phyloP scores from a whole-genome alignment of 1,284 basidiomycete species.

The Cutaneotrichosporon cutaneum region DNA sequence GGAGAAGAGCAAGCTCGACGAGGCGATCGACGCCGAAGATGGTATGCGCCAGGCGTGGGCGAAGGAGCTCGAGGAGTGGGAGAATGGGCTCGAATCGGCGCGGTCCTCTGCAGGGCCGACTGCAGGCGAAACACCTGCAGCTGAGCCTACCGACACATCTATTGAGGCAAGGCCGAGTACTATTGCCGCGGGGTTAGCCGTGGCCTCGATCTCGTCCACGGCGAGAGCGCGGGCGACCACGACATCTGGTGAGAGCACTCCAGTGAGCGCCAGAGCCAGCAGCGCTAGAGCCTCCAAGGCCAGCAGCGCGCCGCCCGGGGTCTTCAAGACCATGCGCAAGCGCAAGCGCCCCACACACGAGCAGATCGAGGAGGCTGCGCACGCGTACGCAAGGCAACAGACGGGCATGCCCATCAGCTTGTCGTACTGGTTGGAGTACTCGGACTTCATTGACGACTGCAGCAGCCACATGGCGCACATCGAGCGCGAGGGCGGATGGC shows the following conservation, averaged over 20 bases:
- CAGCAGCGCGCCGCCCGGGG: neutral
- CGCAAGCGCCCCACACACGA: neutral
- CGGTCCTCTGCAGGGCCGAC: neutral
- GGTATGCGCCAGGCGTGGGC: too few species aligned
- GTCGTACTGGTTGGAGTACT: neutral
- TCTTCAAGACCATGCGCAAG: neutral
- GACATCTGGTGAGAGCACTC: too few species aligned
- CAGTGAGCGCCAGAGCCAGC: too few species aligned
- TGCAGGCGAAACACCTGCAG: too few species aligned
- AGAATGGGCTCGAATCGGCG: neutral
- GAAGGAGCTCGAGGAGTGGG: neutral
- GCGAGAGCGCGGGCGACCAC: too few species aligned
- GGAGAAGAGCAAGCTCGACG: neutral
- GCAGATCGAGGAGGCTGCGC: neutral
- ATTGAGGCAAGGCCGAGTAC: too few species aligned
- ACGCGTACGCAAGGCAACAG: neutral
- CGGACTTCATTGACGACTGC: neutral
- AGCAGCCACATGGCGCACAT: neutral
- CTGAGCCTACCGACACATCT: too few species aligned
- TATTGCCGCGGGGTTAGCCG: too few species aligned
- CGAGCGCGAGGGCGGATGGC: slow-evolving; percentile 2
- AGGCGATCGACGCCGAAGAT: neutral
- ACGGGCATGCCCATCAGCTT: neutral
- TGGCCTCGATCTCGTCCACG: too few species aligned
- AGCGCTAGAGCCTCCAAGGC: too few species aligned